Base-by-base conservation (phyloP, 2,329 filamentous ascomycete genomes). In the Verticillium nonalfalfae region DNA sequence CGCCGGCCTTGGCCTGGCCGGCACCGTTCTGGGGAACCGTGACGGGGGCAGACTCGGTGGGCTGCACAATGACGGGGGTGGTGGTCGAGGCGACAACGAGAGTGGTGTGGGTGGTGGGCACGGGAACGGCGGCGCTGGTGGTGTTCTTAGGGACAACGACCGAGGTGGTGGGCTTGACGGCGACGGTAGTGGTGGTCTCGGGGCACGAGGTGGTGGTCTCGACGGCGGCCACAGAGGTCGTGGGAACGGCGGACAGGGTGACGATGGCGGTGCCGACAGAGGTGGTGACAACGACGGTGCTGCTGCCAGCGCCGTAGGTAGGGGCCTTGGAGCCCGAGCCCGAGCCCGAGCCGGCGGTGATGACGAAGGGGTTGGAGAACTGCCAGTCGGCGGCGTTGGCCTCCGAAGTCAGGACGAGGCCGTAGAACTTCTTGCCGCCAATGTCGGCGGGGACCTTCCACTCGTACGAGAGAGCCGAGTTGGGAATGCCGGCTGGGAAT, bases 321-420 rank as follows among this genome's bases (percentile, higher is more conserved):
- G 65, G 64, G 63, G 71, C 62, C 61, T 65, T 66, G 65, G 63
- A 56, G 66, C 61, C 57, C 58, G 61, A 61, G 57, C 61, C 67
- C 33, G 63, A 68, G 56, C 63, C 70, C n/a, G n/a, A n/a, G n/a
- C n/a, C n/a, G 56, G 70, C 75, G 60, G 70, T 69, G 69, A 86
- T 85, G 69, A 76, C 68, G 78, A 89, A 89, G 67, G 84, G 84
- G 76, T 81, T 81, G 61, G 83, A 85, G 80, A 82, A 88, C 79
- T 88, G 85, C 80, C 84, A 85, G 64, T 65, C 62, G 11, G 58
- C 65, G 26, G 75, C 60, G 74, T 85, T 70, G 65, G 72, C 74
- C 66, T 82, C 79, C 39, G 80, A 76, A 64, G 72, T 72, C 74
- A 89, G 76, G 74, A 79, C 76, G 71, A 89, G 76, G 66, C 85